Evolutionary conservation across 1,139 yeast genomes (phyloP).

Genomic region (Saccharomyces pastorianus): DNA sequence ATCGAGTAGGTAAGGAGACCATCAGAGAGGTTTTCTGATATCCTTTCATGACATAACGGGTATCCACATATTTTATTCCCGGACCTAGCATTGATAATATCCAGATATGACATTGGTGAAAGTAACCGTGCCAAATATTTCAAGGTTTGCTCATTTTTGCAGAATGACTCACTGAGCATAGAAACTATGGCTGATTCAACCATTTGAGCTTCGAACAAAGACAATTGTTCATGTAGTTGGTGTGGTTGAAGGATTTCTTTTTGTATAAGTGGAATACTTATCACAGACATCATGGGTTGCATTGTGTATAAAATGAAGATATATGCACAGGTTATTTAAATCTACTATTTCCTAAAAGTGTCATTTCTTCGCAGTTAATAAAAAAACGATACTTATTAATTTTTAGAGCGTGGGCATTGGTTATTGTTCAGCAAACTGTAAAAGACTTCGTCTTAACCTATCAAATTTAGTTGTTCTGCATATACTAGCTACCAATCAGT

Average conservation of each 20-base stretch:
- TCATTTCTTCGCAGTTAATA: no score
- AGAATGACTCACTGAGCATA: slow-evolving; percentile 6
- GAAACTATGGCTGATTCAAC: slow-evolving; percentile 2
- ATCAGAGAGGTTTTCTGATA: background rate
- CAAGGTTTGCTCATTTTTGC: slow-evolving; percentile 9
- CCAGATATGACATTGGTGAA: slow-evolving; percentile 5
- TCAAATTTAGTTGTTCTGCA: no score
- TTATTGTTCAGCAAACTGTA: no score
- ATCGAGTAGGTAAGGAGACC: background rate
- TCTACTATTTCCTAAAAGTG: no score
- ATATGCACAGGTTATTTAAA: no score
- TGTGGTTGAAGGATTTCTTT: background rate
- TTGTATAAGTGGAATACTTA: background rate
- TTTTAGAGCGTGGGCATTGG: no score
- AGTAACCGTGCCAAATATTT: slow-evolving; percentile 8
- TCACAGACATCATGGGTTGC: background rate
- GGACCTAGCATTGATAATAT: slow-evolving; percentile 6
- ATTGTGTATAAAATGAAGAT: background rate
- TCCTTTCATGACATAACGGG: slow-evolving; percentile 9
- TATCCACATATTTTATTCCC: slow-evolving; percentile 10
- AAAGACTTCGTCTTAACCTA: no score
- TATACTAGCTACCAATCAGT: no score
- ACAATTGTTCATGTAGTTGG: slow-evolving; percentile 7
- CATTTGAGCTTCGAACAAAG: slow-evolving; percentile 7
- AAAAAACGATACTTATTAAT: no score